Evolutionary conservation across 352 stramenopile genomes (phyloP), one percentile per base, ranked within the genome.

Genomic region (Plasmopara halstedii): DNA sequence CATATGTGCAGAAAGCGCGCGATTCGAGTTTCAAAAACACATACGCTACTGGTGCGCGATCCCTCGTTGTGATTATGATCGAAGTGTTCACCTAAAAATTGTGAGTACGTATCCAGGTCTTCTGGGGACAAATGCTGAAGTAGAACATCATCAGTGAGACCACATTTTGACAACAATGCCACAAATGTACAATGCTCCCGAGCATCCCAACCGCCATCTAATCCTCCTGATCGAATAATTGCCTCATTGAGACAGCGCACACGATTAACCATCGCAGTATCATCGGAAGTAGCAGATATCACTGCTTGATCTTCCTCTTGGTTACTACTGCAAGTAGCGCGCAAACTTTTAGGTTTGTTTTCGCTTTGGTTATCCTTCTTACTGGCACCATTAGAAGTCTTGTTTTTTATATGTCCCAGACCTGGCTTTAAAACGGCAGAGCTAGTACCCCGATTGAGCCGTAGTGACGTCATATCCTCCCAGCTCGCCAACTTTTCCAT

Each of bases 161-260:
- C 65, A 13, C 47, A 71, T 27, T 72, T 81, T 3, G 66, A 29
- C 50, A 88, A 34, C 4, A 73, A 45, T 0, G 50, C 56, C 1
- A 53, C 48, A 47, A 88, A 88, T 10, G 64, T 20, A 0, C 51
- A 56, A 35, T 85, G 73, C 14, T 88, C 76, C 5, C 59, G 58
- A 19, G 61, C 58, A 31, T 88, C 76, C 76, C 73, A 88, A 0
- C 69, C 73, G 13, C 70, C 72, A 39, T 70, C 68, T 11, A 71
- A 36, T 5, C 75, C 72, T 14, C 75, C 75, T 17, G 70, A 77
- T 11, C 70, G 53, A 22, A 81, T 26, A 38, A 85, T 83, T 19
- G 66, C 38, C 4, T 80, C 56, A 41, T 87, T 79, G 6, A 87
- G 26, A 14, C 46, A 22, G 15, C 75, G 72, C 14, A 87, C 70